Conservation (phyloP, 2,329 filamentous ascomycete species). For the Ophiocordyceps unilateralis region DNA sequence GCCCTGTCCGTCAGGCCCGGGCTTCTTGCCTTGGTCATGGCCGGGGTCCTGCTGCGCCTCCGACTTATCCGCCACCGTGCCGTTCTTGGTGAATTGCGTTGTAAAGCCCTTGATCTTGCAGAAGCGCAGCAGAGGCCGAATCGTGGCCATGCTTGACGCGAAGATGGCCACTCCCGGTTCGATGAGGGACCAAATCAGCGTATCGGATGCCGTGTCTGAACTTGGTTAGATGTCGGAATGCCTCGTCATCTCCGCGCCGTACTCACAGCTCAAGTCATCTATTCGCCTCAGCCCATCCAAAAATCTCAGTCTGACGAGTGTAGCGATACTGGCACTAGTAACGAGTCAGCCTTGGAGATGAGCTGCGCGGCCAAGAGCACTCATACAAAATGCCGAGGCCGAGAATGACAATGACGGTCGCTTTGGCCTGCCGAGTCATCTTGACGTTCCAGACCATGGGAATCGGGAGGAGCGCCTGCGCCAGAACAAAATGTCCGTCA, state of each 20-base stretch:
- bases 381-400: slow-evolving; percentile 32
- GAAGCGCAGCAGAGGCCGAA: slow-evolving; percentile 34
- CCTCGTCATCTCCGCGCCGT: not conserved
- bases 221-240: slow-evolving; percentile 3
- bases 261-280: slow-evolving; percentile 30
- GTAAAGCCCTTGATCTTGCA: slow-evolving; percentile 29
- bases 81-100: slow-evolving; percentile 6
- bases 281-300: slow-evolving; percentile 25
- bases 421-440: slow-evolving; percentile 33
- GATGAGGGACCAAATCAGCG: slow-evolving; percentile 39
- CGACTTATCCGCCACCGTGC: not conserved
- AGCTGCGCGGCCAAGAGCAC: not conserved
- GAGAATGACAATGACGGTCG: slow-evolving; percentile 31
- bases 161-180: slow-evolving; percentile 38
- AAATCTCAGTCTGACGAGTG: slow-evolving; percentile 32
- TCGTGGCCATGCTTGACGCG: slow-evolving; percentile 35
- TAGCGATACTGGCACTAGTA: slow-evolving; percentile 33
- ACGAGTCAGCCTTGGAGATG: not conserved
- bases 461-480: slow-evolving; percentile 30
- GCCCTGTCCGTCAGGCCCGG: no score
- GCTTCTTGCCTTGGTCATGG: not conserved
- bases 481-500: not conserved
- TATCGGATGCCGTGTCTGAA: slow-evolving; percentile 28
- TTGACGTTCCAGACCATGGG: slow-evolving; percentile 37
- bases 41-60: not conserved